Base-by-base conservation (phyloP, 768 basidiomycete species). In the Suillus occidentalis region DNA sequence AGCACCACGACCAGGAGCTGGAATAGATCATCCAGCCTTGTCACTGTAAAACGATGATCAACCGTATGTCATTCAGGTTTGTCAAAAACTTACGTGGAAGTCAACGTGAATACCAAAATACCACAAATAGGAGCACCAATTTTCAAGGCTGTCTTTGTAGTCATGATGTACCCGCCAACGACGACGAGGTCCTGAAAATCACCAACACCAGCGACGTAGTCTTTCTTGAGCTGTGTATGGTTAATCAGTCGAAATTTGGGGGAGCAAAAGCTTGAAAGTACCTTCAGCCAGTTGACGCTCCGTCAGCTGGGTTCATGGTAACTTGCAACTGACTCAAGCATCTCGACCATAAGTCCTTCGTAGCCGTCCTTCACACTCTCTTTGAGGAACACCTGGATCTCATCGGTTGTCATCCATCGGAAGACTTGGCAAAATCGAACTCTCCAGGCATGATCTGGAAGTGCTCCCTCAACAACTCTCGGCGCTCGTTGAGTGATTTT, bases 301-400 rank as follows among this genome's bases (percentile, higher is more conserved):
- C 97, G 83, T 64, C 97, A 81, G 76, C 94, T 97, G 10, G 97
- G 97, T 77, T 98, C 96, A 73, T 99, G 99, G 71, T 86, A 93
- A 75, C 95, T 94, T 8, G 90, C 92, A 45, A 94, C 90, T 55
- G 87, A 90, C 49, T 97, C 94, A 20, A 99, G 80, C 95, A 97
- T 97, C 81, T 99, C 99, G 65, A 99, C 94, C 97, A 99, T 99
- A 55, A 99, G 85, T 12, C 97, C 97, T 76, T 99, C 97, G 74
- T 97, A 99, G 2, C 97, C 95, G 73, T 99, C 97, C 75, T 95
- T 98, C 69, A 99, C 94, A 75, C 93, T 95, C 69, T 95, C 92
- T 73, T 99, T 96, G 10, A 99, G 80, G 83, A 99, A 99, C 2
- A 84, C 75, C 73, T 97, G 95, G 56, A 99, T 98, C 71, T 97